Evolutionary conservation across 345 rosid genomes (phyloP).

Genomic region (Dimocarpus longan): DNA sequence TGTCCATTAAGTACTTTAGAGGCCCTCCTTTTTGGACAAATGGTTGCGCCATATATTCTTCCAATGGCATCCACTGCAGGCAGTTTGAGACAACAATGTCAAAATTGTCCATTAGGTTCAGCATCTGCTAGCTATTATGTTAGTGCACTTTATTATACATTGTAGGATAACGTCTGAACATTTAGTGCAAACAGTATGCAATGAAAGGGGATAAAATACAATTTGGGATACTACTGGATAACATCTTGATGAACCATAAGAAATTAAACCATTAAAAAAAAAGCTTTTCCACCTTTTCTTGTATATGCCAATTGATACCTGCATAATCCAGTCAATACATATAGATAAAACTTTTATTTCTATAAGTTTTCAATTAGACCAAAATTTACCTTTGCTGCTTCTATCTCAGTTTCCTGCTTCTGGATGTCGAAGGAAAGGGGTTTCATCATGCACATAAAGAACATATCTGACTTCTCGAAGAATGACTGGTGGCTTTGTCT

Average conservation of each 20-base stretch:
- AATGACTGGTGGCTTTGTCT: slow-evolving; percentile 78
- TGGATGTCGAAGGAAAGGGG: slow-evolving; percentile 69
- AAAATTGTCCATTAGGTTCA: neutral
- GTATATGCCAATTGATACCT: neutral
- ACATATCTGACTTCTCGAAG: slow-evolving; percentile 78
- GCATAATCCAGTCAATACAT: neutral
- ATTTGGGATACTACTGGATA: neutral
- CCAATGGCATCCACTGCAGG: slow-evolving; percentile 78
- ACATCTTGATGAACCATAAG: neutral
- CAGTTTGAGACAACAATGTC: slow-evolving; percentile 20
- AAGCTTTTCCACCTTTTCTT: neutral
- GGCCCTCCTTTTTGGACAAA: slow-evolving; percentile 33
- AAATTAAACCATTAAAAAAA: neutral
- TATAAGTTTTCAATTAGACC: neutral
- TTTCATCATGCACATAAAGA: slow-evolving; percentile 74
- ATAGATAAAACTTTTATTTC: neutral
- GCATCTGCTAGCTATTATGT: neutral
- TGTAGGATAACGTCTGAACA: neutral
- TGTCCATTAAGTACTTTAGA: slow-evolving; percentile 25
- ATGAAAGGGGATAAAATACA: neutral
- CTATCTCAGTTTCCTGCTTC: slow-evolving; percentile 77
- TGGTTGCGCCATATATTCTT: slow-evolving; percentile 45
- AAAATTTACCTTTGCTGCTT: slow-evolving; percentile 66
- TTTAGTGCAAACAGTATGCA: neutral
- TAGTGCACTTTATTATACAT: no score